These are phyloP conservation scores for Holtermanniella nyarrowii DNA, from an alignment of 768 basidiomycete species.

Conservation along the genomic window DNA sequence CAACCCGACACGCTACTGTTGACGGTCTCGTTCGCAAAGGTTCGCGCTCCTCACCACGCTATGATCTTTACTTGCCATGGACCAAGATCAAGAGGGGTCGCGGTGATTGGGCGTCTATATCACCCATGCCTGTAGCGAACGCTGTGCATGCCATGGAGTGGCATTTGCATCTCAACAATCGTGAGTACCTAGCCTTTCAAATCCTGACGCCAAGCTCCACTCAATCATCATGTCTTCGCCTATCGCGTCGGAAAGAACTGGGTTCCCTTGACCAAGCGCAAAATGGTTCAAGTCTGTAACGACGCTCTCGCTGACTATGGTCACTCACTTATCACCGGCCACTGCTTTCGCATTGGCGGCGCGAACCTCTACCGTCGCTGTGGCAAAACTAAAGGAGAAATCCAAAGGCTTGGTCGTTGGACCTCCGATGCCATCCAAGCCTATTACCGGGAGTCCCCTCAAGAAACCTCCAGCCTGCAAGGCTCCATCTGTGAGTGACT, in stretches of 20 bases:
- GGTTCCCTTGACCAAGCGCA: too few species aligned
- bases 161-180: not conserved
- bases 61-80: not conserved
- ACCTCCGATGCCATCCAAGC: conserved; percentile 8
- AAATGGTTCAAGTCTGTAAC: too few species aligned
- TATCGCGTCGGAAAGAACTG: too few species aligned
- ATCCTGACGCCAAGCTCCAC: too few species aligned
- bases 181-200: not conserved
- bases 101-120: not conserved
- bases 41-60: not conserved
- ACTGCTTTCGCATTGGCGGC: conserved; percentile 18
- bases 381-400: conserved; percentile 3
- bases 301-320: conserved; percentile 1
- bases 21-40: not conserved
- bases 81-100: not conserved
- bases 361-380: conserved; percentile 8
- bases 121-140: not conserved
- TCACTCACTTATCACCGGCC: conserved; percentile 1
- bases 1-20: not conserved
- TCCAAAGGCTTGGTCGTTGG: conserved; percentile 14
- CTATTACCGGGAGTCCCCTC: too few species aligned
- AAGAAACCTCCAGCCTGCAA: too few species aligned
- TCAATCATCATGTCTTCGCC: not conserved
- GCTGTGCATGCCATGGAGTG: not conserved
- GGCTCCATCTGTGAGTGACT: too few species aligned